Conservation (phyloP, 805 yeast species). For the Sugiyamaella chiloensis region DNA sequence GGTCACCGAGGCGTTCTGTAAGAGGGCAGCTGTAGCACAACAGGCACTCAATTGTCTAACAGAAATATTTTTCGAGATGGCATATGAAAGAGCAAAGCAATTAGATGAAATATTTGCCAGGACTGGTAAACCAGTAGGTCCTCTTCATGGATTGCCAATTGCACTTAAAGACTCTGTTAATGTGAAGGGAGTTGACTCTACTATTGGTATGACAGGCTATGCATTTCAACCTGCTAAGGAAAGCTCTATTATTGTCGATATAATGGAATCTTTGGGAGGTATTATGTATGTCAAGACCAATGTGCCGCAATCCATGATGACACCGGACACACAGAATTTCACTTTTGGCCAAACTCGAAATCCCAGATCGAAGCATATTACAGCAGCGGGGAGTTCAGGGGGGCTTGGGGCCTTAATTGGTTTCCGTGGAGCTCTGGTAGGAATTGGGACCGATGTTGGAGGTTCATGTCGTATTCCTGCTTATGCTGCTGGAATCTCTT, state of each 20-base stretch:
- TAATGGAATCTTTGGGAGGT: conserved; percentile 47
- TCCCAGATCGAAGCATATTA: conserved; percentile 39
- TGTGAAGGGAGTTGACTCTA: conserved; percentile 47
- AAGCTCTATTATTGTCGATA: conserved; percentile 38
- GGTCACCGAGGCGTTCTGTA: background rate
- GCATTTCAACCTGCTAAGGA: conserved; percentile 36
- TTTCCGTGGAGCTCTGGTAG: conserved; percentile 47
- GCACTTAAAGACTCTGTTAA: conserved; percentile 49
- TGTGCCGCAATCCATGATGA: conserved; percentile 50
- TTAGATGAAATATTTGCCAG: background rate
- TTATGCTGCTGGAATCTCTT: conserved; percentile 44
- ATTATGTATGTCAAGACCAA: conserved; percentile 53
- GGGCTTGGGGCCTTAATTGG: conserved; percentile 51
- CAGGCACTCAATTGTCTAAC: conserved; percentile 1
- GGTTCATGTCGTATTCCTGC: conserved; percentile 46
- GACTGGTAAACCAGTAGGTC: conserved; percentile 42
- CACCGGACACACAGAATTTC: conserved; percentile 45
- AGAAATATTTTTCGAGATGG: background rate
- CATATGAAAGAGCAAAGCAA: background rate
- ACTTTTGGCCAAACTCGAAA: conserved; percentile 47
- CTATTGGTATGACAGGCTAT: conserved; percentile 40
- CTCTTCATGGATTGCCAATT: conserved; percentile 64
- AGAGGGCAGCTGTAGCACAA: conserved; percentile 3
- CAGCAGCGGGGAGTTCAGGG: conserved; percentile 37
- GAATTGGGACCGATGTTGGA: conserved; percentile 53